phyloP scores from a whole-genome alignment of 2,329 filamentous ascomycete genomes.

The Beauveria varroae region DNA sequence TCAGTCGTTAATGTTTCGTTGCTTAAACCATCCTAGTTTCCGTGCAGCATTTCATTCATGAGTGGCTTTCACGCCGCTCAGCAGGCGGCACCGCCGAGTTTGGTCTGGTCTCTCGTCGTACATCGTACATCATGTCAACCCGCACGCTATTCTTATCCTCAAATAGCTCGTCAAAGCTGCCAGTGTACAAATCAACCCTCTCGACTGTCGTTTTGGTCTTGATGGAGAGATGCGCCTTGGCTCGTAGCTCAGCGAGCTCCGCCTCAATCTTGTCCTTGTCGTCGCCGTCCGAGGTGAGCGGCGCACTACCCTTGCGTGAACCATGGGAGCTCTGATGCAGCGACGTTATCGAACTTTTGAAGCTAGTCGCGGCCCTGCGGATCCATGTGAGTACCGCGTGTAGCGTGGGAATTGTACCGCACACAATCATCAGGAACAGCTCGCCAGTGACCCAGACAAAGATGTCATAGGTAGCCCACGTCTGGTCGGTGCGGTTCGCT shows the following conservation, averaged over 20 bases:
- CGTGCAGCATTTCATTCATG: neutral
- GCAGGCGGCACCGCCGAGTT: conserved; percentile 9
- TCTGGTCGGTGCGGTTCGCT: conserved; percentile 17
- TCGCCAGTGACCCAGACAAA: conserved; percentile 18
- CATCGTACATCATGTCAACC: conserved; percentile 15
- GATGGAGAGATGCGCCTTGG: conserved; percentile 12
- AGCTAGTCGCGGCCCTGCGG: conserved; percentile 4
- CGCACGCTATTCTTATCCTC: conserved; percentile 12
- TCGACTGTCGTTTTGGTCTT: conserved; percentile 15
- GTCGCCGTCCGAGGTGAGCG: conserved; percentile 1
- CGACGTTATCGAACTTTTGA: conserved; percentile 1
- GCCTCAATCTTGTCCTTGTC: conserved; percentile 3
- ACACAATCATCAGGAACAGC: conserved; percentile 19
- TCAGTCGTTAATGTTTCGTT: neutral
- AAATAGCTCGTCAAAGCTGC: conserved; percentile 12
- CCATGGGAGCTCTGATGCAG: neutral
- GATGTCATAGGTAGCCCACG: conserved; percentile 18
- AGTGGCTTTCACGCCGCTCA: neutral
- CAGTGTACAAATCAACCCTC: neutral
- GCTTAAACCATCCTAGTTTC: neutral
- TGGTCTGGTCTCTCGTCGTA: conserved; percentile 11
- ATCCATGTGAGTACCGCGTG: conserved; percentile 14
- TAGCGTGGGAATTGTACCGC: conserved; percentile 16
- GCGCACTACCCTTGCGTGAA: conserved; percentile 6
- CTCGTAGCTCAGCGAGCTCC: conserved; percentile 12